phyloP scores from a whole-genome alignment of 495 filamentous ascomycete species.

The Hypoxylon fragiforme region DNA sequence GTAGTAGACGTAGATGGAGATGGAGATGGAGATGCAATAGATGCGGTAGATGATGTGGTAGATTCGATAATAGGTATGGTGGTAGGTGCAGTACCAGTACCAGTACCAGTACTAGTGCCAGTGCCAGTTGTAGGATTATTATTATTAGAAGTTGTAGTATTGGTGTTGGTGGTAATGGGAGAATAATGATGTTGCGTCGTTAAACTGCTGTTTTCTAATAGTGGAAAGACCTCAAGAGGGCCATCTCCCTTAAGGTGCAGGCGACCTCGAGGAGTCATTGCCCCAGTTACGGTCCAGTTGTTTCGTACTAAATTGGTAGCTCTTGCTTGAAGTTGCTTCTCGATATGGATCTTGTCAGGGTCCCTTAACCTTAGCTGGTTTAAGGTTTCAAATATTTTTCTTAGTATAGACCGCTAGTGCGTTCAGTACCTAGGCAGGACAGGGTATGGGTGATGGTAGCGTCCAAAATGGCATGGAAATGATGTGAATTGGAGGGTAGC shows the following conservation, averaged over 20 bases:
- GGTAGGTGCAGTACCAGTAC: background rate
- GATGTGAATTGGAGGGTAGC: background rate
- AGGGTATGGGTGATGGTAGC: conserved; percentile 16
- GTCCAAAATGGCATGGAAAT: conserved; percentile 5
- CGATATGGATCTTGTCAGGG: conserved; percentile 29
- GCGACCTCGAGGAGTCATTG: conserved; percentile 41
- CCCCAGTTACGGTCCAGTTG: too few species aligned
- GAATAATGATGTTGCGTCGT: conserved; percentile 7
- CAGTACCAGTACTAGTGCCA: background rate
- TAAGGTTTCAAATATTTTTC: conserved; percentile 37
- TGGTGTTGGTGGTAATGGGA: background rate
- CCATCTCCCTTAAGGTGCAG: conserved; percentile 34
- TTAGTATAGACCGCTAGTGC: conserved; percentile 26
- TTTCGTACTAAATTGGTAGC: too few species aligned
- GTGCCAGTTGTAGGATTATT: background rate
- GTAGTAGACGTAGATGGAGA: background rate
- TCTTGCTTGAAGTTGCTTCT: too few species aligned
- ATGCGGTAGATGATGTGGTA: background rate
- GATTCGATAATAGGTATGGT: background rate
- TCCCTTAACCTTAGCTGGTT: conserved; percentile 31
- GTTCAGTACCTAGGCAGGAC: conserved; percentile 5
- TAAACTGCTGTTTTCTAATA: conserved; percentile 19
- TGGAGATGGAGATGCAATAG: background rate
- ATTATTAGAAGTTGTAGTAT: too few species aligned
- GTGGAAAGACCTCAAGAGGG: conserved; percentile 32